Evolutionary conservation across 768 basidiomycete species (phyloP).

Genomic region (Macrolepiota dolichaula): DNA sequence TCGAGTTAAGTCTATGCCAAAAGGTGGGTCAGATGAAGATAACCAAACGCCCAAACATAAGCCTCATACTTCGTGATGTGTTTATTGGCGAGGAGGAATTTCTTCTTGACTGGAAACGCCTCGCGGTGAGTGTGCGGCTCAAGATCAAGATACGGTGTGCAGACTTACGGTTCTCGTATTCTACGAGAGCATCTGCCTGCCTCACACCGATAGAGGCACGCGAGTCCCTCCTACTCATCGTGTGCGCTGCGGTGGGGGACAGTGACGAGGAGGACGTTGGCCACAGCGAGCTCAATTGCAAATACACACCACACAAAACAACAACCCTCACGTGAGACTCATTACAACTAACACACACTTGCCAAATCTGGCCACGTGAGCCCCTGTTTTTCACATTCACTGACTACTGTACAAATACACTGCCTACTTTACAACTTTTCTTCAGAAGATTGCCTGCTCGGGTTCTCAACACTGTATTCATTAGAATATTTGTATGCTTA

Average conservation of each 20-base stretch:
- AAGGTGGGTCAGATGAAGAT: neutral
- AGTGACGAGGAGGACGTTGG: slow-evolving; percentile 11
- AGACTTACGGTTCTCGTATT: slow-evolving; percentile 80
- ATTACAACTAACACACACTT: neutral
- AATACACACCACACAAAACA: slow-evolving; percentile 11
- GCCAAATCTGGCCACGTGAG: slow-evolving; percentile 9
- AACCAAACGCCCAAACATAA: neutral
- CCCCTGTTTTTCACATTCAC: neutral
- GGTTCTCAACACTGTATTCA: neutral
- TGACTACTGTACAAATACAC: neutral
- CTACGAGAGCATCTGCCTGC: slow-evolving; percentile 77
- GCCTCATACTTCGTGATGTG: slow-evolving; percentile 81
- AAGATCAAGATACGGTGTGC: slow-evolving; percentile 13
- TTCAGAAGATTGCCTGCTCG: slow-evolving; percentile 5
- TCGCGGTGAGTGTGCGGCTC: slow-evolving; percentile 27
- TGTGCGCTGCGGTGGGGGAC: slow-evolving; percentile 11
- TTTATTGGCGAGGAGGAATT: slow-evolving; percentile 86
- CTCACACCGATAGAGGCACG: slow-evolving; percentile 60
- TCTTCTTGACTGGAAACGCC: slow-evolving; percentile 77
- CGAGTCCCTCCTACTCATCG: slow-evolving; percentile 60
- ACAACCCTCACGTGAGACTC: slow-evolving; percentile 24
- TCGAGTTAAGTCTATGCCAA: slow-evolving; percentile 69
- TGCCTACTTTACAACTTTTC: neutral
- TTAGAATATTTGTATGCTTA: slow-evolving; percentile 26
- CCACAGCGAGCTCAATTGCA: neutral